phyloP scores from a whole-genome alignment of 2,329 filamentous ascomycete genomes.

The Teratosphaeria pseudoeucalypti region DNA sequence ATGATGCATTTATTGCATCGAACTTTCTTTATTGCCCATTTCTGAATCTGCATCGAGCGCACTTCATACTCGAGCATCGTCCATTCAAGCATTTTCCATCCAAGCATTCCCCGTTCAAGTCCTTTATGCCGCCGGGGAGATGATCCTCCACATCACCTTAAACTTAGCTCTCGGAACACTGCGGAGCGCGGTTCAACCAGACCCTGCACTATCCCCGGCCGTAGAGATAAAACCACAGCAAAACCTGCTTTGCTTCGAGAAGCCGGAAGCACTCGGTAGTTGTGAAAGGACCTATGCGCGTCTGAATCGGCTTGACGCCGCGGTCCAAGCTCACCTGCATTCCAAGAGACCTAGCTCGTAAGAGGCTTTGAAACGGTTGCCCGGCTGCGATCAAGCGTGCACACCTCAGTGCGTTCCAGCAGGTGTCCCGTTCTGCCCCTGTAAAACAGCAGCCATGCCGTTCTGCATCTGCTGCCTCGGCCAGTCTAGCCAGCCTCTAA shows the following conservation, averaged over 20 bases:
- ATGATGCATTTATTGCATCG: not conserved
- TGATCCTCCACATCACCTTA: no score
- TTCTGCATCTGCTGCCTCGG: constrained; percentile 10
- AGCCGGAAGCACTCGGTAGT: not conserved
- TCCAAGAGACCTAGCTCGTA: no score
- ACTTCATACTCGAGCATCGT: no score
- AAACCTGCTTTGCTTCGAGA: not conserved
- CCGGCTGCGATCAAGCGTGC: not conserved
- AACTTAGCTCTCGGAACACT: no score
- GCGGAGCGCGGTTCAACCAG: no score
- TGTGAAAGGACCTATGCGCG: not conserved
- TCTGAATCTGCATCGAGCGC: not conserved
- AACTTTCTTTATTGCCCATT: not conserved
- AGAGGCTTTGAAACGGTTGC: not conserved
- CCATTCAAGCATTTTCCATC: no score
- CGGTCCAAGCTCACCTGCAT: not conserved
- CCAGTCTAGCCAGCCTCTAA: constrained; percentile 16
- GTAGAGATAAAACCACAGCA: not conserved
- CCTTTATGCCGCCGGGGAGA: no score
- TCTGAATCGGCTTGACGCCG: not conserved
- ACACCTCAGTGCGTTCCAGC: not conserved
- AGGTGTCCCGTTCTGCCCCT: not conserved
- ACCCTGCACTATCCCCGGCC: no score
- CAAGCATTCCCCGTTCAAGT: no score
- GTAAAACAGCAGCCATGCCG: not conserved